Conservation (phyloP, 2,329 filamentous ascomycete genomes). For the Talaromyces sp. region DNA sequence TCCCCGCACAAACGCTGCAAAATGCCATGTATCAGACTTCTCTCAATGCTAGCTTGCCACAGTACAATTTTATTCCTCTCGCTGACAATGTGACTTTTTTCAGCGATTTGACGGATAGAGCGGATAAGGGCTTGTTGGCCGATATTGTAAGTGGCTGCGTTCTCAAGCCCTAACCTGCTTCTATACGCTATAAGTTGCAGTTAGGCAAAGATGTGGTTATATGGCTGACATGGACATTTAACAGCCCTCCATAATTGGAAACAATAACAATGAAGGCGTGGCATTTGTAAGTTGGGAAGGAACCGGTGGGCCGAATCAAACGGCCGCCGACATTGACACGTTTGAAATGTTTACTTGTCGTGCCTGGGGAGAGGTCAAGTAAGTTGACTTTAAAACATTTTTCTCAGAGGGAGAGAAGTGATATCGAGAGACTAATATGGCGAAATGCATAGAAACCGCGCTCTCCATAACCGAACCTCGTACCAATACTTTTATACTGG, state of each 20-base stretch:
- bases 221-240: not conserved
- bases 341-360: constrained; percentile 10
- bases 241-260: constrained; percentile 13
- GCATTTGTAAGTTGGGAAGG: not conserved
- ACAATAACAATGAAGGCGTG: constrained; percentile 14
- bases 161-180: not conserved
- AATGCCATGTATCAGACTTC: not conserved
- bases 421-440: not conserved
- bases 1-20: not conserved
- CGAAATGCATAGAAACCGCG: constrained; percentile 18
- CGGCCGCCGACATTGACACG: not conserved
- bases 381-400: not conserved
- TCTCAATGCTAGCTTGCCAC: not conserved
- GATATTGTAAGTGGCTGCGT: not conserved
- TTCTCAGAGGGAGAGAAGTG: not conserved
- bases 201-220: too few relatives aligned
- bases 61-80: not conserved
- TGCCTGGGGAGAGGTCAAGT: constrained; percentile 21
- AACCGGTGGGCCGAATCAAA: not conserved
- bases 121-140: not conserved
- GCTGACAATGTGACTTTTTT: not conserved
- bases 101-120: not conserved
- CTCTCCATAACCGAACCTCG: constrained; percentile 23
- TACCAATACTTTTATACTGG: constrained; percentile 37
- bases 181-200: too few relatives aligned